Conservation (phyloP, 2,329 filamentous ascomycete genomes). For the Botrytis byssoidea region DNA sequence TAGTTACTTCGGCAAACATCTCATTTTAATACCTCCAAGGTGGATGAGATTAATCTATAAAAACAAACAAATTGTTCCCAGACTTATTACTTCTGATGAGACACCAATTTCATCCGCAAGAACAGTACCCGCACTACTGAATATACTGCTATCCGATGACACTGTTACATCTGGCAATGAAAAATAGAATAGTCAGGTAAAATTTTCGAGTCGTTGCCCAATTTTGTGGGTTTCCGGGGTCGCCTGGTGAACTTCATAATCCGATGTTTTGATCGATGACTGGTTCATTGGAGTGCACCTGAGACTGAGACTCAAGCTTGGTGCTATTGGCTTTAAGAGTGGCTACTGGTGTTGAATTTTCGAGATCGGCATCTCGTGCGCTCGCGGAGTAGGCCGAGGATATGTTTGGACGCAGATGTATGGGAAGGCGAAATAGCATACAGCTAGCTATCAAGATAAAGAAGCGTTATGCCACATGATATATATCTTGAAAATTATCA, state of each 20-base stretch:
- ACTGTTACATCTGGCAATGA: constrained; percentile 9
- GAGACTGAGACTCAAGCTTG: neutral
- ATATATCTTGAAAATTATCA: neutral
- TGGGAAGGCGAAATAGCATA: neutral
- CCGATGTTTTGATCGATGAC: constrained; percentile 8
- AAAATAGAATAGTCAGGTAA: constrained; percentile 24
- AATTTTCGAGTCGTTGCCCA: constrained; percentile 29
- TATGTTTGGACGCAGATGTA: neutral
- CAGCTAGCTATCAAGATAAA: neutral
- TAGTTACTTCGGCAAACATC: neutral
- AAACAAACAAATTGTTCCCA: constrained; percentile 51
- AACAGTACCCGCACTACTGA: constrained; percentile 28
- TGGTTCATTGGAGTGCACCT: neutral
- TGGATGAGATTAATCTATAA: neutral
- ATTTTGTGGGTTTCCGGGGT: constrained; percentile 9
- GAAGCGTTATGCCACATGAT: neutral
- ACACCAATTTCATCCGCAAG: constrained; percentile 25
- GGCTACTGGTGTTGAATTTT: neutral
- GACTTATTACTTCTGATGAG: constrained; percentile 49
- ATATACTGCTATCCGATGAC: constrained; percentile 31
- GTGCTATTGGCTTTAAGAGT: neutral
- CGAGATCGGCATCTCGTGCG: neutral
- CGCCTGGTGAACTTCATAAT: neutral
- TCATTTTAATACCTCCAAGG: neutral
- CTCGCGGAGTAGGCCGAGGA: neutral